Conservation (phyloP, 495 filamentous ascomycete species). For the Penicillium longicatenatum region DNA sequence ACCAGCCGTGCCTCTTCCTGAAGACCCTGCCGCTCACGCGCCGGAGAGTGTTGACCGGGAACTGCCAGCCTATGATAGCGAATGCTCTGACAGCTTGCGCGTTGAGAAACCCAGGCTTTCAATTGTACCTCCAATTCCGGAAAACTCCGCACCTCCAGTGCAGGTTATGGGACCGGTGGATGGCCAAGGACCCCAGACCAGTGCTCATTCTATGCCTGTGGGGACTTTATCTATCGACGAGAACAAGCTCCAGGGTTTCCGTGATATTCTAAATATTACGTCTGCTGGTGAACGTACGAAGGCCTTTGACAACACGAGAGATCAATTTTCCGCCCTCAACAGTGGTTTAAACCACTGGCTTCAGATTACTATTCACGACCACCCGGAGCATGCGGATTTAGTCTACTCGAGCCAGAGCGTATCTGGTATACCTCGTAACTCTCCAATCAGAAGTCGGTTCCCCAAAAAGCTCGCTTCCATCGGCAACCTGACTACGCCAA, state of each 20-base stretch:
- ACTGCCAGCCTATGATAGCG: conserved; percentile 17
- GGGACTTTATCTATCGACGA: conserved; percentile 25
- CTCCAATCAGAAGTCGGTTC: conserved; percentile 48
- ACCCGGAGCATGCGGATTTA: conserved; percentile 55
- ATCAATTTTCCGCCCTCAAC: conserved; percentile 69
- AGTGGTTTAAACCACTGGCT: conserved; percentile 80
- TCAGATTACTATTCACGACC: conserved; percentile 42
- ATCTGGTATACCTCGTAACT: conserved; percentile 30
- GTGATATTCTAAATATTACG: conserved; percentile 69
- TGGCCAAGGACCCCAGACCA: neutral
- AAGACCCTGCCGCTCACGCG: conserved; percentile 4
- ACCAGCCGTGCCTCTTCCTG: conserved; percentile 18
- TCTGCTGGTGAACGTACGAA: conserved; percentile 63
- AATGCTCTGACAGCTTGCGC: conserved; percentile 12
- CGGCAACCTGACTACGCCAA: conserved; percentile 30
- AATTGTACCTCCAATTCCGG: conserved; percentile 25
- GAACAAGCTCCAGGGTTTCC: conserved; percentile 58
- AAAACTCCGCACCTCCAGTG: conserved; percentile 21
- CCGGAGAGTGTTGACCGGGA: conserved; percentile 22
- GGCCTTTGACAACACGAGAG: conserved; percentile 67
- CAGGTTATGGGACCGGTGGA: conserved; percentile 19
- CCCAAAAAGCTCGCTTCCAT: conserved; percentile 48
- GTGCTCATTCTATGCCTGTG: conserved; percentile 1
- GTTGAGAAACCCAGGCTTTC: conserved; percentile 28
- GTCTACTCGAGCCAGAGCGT: conserved; percentile 37